Base-by-base conservation (phyloP, 345 rosid genomes). In the Rubroshorea leprosula region DNA sequence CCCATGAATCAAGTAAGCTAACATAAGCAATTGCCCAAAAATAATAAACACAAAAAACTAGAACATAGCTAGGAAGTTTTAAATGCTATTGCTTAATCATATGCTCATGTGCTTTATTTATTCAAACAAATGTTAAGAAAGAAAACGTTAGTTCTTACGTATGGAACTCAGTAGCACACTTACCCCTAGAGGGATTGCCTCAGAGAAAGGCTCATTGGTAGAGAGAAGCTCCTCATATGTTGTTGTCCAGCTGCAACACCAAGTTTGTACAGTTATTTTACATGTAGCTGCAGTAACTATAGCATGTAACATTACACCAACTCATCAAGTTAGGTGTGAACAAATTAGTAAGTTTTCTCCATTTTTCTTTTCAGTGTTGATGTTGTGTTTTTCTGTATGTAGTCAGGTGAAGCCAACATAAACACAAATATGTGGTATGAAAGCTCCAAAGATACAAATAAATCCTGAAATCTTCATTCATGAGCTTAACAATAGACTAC, bases 141-240 rank as follows among this genome's bases (percentile, higher is more conserved):
- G n/a, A n/a, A n/a, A n/a, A n/a, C n/a, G n/a, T n/a, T n/a, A n/a
- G n/a, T n/a, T n/a, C n/a, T n/a, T n/a, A n/a, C n/a, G n/a, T n/a
- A n/a, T n/a, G n/a, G n/a, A n/a, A n/a, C n/a, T n/a, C n/a, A 27
- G 31, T 27, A 27, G 4, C 27, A 67, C 51, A 55, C 86, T 79
- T 82, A 90, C 96, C 0, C 93, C 72, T 67, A 90, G 80, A 73
- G 97, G 94, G 46, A 90, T 90, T 9, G 85, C 74, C 74, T 82
- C 78, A 0, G 96, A 61, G 74, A 90, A 90, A 35, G 96, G 94
- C 55, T 82, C 90, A 41, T 76, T 74, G 43, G 83, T 82, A 53
- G 81, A 77, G 49, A 90, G 90, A 56, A 87, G 83, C 58, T 90
- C 97, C 67, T 87, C 97, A 58, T 87, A 87, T 10, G 96, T 77